Conservation (phyloP, 208 protist species). For the Blastocrithidia nonstop region DNA sequence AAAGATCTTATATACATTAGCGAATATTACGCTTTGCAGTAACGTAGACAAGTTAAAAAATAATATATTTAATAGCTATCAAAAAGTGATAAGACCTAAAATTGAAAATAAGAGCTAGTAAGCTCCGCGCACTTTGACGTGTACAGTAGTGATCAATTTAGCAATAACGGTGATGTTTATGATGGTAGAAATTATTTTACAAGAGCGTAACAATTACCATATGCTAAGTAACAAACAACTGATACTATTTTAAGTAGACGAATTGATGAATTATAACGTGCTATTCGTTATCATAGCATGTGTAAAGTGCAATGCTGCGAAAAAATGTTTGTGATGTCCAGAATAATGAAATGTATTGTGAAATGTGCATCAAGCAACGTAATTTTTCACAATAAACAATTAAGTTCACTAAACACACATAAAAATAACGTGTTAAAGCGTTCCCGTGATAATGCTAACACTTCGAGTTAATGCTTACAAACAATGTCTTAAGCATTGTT, state of each 20-base stretch:
- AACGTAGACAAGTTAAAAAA: too few species aligned
- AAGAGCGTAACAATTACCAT: not conserved
- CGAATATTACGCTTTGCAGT: slow-evolving; percentile 42
- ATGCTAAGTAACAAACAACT: not conserved
- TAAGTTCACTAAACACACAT: too few species aligned
- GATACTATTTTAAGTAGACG: slow-evolving; percentile 9
- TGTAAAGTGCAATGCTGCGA: slow-evolving; percentile 17
- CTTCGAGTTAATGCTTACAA: too few species aligned
- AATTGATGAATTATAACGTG: slow-evolving; percentile 17
- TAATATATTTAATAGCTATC: slow-evolving; percentile 2
- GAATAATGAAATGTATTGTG: too few species aligned
- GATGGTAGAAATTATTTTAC: not conserved
- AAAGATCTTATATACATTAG: slow-evolving; percentile 44
- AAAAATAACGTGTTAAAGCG: too few species aligned
- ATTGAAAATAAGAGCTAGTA: not conserved
- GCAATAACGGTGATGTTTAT: not conserved
- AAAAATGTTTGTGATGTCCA: slow-evolving; percentile 29
- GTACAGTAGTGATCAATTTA: not conserved
- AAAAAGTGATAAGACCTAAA: not conserved
- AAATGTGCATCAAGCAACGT: too few species aligned
- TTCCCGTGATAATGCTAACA: too few species aligned
- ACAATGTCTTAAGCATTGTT: too few species aligned
- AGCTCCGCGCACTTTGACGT: slow-evolving; percentile 4
- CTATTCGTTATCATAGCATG: slow-evolving; percentile 9
- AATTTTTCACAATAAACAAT: too few species aligned